Conservation (phyloP, 2,329 filamentous ascomycete species). For the Knufia fluminis region DNA sequence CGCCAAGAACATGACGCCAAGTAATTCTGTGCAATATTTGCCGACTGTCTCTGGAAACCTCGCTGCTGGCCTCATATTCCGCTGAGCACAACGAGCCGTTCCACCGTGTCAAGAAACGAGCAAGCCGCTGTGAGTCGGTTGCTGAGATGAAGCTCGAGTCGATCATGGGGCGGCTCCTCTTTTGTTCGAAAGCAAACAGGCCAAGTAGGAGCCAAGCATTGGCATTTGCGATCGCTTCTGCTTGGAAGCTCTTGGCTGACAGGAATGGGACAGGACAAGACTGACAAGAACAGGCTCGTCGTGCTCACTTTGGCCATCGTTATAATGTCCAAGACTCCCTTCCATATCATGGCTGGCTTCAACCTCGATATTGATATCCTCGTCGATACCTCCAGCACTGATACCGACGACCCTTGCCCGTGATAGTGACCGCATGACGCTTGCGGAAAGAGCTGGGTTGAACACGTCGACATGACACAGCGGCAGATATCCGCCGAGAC, state of each 20-base stretch:
- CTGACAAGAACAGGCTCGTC: constrained; percentile 7
- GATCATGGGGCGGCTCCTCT: not conserved
- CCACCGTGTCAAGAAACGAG: not conserved
- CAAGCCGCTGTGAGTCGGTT: not conserved
- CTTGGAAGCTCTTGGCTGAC: constrained; percentile 9
- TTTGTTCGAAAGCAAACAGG: not conserved
- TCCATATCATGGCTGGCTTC: constrained; percentile 3
- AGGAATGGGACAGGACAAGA: constrained; percentile 10
- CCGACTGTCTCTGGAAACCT: no score
- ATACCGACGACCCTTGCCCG: not conserved
- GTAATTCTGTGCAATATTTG: not conserved
- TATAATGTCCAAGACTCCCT: constrained; percentile 2
- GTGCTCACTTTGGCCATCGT: not conserved
- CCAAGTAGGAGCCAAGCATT: constrained; percentile 9
- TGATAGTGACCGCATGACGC: constrained; percentile 3
- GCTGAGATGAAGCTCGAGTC: not conserved
- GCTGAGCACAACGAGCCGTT: not conserved
- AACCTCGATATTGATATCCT: not conserved
- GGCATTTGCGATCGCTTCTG: constrained; percentile 6
- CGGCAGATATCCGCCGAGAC: not conserved
- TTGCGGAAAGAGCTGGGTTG: not conserved
- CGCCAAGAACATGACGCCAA: not conserved
- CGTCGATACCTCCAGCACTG: not conserved
- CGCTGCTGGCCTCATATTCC: not conserved
- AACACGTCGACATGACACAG: constrained; percentile 8